phyloP scores from a whole-genome alignment of 441 rosid genomes.

The Erysimum pusillum region DNA sequence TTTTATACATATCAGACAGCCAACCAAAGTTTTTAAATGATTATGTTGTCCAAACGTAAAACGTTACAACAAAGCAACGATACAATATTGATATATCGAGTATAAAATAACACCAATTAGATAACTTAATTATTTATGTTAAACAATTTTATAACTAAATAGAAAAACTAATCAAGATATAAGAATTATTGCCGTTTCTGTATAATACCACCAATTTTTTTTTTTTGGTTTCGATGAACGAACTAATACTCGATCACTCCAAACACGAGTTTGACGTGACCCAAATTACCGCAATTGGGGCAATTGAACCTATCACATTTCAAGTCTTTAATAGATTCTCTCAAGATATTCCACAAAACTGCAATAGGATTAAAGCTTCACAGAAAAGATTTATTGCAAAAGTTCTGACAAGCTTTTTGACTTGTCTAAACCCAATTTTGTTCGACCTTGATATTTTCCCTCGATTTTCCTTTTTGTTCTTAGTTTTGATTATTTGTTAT shows the following conservation, averaged over 20 bases:
- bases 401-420: conserved; percentile 35
- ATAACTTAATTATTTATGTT: background rate
- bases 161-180: background rate
- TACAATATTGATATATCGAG: background rate
- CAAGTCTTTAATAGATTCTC: conserved; percentile 35
- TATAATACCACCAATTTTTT: background rate
- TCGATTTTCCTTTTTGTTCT: background rate
- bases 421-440: conserved; percentile 12
- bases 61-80: no score
- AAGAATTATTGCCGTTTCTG: background rate
- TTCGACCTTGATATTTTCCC: background rate
- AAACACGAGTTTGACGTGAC: conserved; percentile 33
- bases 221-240: background rate
- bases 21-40: no score
- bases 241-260: background rate
- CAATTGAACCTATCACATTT: conserved; percentile 29
- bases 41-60: no score
- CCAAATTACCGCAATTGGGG: background rate
- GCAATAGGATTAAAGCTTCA: conserved; percentile 29
- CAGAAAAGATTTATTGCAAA: conserved; percentile 26
- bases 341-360: conserved; percentile 6
- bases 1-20: no score
- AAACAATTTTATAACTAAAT: background rate
- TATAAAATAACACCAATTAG: background rate
- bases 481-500: no score